These are phyloP conservation scores for Cyphellophora europaea DNA, from an alignment of 2,329 filamentous ascomycete genomes.

Conservation along the genomic window DNA sequence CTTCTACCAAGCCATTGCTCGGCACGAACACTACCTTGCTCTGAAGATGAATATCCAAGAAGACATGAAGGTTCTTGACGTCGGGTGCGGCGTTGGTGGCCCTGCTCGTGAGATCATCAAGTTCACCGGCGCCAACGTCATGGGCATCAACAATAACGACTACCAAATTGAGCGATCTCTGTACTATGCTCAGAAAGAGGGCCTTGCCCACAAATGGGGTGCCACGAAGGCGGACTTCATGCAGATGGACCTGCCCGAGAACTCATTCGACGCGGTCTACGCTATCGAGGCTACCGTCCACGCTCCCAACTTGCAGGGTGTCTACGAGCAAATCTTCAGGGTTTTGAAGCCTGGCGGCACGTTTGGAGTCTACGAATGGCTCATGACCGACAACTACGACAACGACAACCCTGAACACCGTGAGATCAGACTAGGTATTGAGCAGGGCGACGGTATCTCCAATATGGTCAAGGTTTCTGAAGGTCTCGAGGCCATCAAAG, in stretches of 20 bases:
- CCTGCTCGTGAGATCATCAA: constrained; percentile 93
- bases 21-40: constrained; percentile 96
- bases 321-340: constrained; percentile 90
- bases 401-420: constrained; percentile 79
- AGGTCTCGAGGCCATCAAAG: constrained; percentile 71
- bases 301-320: constrained; percentile 78
- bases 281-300: constrained; percentile 97
- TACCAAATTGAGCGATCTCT: constrained; percentile 97
- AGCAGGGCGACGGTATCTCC: constrained; percentile 91
- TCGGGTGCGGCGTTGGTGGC: constrained; percentile 93
- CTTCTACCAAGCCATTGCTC: constrained; percentile 84
- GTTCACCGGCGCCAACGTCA: constrained; percentile 82
- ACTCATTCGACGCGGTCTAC: constrained; percentile 89
- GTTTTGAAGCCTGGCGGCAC: constrained; percentile 92
- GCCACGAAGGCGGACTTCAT: constrained; percentile 98
- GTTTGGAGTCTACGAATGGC: constrained; percentile 97
- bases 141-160: constrained; percentile 97
- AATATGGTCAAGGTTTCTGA: constrained; percentile 91
- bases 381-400: constrained; percentile 95
- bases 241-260: constrained; percentile 94
- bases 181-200: constrained; percentile 72
- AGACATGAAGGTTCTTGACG: constrained; percentile 83
- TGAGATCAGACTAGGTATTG: constrained; percentile 85
- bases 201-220: constrained; percentile 65
- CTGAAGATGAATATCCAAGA: constrained; percentile 78